phyloP scores from a whole-genome alignment of 306 rosid genomes.

The Purshia tridentata region DNA sequence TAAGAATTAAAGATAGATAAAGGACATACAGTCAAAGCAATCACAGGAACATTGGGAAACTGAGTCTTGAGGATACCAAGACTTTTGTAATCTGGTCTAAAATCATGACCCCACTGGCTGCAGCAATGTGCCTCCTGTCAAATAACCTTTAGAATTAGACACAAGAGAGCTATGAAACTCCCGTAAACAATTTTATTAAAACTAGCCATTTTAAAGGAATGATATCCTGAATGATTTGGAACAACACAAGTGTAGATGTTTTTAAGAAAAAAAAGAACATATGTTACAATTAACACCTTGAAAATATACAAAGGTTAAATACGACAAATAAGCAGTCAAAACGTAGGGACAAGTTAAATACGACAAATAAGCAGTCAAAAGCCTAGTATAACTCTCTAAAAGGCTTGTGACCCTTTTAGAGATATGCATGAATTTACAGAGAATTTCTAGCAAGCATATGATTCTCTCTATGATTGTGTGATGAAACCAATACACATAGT shows the following conservation, averaged over 20 bases:
- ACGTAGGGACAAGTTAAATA: not conserved
- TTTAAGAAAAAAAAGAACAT: not conserved
- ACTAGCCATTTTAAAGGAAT: not conserved
- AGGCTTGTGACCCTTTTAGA: too few relatives aligned
- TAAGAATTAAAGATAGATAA: slow-evolving; percentile 11
- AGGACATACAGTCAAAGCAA: slow-evolving; percentile 81
- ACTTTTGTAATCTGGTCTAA: slow-evolving; percentile 95
- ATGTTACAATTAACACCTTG: not conserved
- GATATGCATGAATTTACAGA: too few relatives aligned
- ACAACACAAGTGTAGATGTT: not conserved
- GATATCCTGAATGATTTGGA: not conserved
- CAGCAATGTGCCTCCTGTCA: slow-evolving; percentile 98
- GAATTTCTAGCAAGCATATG: too few relatives aligned
- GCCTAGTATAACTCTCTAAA: too few relatives aligned
- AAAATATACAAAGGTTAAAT: not conserved
- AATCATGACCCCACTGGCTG: slow-evolving; percentile 99
- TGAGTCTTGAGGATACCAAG: slow-evolving; percentile 95
- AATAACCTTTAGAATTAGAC: slow-evolving; percentile 26
- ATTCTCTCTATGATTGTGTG: too few relatives aligned
- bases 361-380: not conserved
- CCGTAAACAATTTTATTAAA: not conserved
- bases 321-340: not conserved
- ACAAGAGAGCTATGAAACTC: not conserved
- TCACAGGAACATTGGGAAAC: slow-evolving; percentile 80
- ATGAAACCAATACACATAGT: slow-evolving; percentile 13